phyloP scores from a whole-genome alignment of 345 rosid genomes.

The Kandelia obovata region DNA sequence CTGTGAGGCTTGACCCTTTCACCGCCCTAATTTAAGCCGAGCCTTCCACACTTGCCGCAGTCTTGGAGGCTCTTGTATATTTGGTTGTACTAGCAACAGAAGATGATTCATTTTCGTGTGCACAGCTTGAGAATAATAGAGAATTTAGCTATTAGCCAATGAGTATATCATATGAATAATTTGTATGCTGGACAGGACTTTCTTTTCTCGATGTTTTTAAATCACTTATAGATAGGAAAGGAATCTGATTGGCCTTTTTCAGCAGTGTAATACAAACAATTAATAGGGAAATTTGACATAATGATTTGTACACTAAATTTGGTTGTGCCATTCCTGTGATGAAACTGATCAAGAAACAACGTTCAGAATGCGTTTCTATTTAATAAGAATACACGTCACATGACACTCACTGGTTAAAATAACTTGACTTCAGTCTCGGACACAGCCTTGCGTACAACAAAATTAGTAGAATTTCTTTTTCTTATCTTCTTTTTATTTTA shows the following conservation, averaged over 20 bases:
- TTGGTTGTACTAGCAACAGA: slow-evolving; percentile 4
- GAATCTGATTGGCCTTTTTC: not conserved
- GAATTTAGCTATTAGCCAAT: slow-evolving; percentile 12
- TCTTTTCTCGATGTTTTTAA: slow-evolving; percentile 6
- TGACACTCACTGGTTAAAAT: too few relatives aligned
- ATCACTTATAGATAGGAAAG: slow-evolving; percentile 2
- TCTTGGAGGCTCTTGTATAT: slow-evolving; percentile 22
- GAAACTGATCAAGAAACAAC: too few relatives aligned
- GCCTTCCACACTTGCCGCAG: not conserved
- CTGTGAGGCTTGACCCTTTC: not conserved
- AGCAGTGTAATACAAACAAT: slow-evolving; percentile 21
- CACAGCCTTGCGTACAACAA: too few relatives aligned
- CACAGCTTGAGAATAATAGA: slow-evolving; percentile 19
- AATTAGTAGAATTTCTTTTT: too few relatives aligned
- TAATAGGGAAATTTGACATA: not conserved
- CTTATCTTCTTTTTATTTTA: too few relatives aligned
- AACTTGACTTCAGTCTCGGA: too few relatives aligned
- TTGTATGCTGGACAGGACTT: slow-evolving; percentile 10
- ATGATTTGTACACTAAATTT: not conserved
- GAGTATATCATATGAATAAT: slow-evolving; percentile 28
- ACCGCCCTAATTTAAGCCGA: not conserved
- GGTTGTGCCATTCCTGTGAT: too few relatives aligned
- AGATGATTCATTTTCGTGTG: slow-evolving; percentile 3
- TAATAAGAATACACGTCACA: too few relatives aligned
- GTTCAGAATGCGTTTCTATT: too few relatives aligned